Evolutionary conservation across 148 eudicot species (phyloP).

Genomic region (Arbutus unedo): DNA sequence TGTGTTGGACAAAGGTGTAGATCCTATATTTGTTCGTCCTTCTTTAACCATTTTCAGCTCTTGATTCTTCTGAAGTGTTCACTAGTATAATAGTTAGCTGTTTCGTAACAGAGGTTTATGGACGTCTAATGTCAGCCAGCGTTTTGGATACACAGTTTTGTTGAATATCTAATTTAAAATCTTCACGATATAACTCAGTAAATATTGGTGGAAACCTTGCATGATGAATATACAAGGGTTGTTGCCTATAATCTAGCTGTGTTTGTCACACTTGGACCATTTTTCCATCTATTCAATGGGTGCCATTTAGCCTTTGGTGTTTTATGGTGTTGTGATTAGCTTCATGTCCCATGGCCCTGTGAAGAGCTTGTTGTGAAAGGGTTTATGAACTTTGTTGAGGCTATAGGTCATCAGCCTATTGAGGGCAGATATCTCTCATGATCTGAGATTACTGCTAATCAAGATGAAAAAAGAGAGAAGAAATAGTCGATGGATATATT

Average conservation of each 20-base stretch:
- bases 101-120: neutral
- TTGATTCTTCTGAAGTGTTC: neutral
- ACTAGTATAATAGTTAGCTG: neutral
- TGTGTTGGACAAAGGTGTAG: neutral
- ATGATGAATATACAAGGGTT: neutral
- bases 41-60: neutral
- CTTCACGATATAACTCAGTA: neutral
- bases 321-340: neutral
- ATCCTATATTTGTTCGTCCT: neutral
- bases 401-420: neutral
- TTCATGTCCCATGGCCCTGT: neutral
- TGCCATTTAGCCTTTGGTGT: neutral
- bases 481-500: neutral
- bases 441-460: neutral
- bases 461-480: neutral
- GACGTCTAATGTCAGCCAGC: neutral
- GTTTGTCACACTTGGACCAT: neutral
- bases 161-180: neutral
- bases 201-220: neutral
- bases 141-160: neutral
- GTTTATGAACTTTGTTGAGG: neutral
- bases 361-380: neutral
- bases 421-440: neutral
- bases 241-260: neutral
- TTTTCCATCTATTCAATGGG: neutral